Base-by-base conservation (phyloP, 768 basidiomycete genomes). In the Suillus spraguei region DNA sequence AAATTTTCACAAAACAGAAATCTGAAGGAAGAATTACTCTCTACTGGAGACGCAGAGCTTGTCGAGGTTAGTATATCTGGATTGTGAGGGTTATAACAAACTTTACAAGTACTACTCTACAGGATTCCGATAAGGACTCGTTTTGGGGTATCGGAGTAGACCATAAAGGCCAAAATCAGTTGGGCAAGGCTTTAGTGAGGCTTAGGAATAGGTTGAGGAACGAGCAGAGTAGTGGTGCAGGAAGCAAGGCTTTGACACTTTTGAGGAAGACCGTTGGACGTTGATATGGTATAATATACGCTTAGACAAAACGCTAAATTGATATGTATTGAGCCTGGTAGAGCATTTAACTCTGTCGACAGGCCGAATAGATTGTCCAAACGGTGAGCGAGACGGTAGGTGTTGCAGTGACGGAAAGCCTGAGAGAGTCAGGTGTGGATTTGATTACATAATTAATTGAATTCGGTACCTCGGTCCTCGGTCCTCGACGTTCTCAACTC, bases 101-200 rank as follows among this genome's bases (percentile, higher is more conserved):
- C 49, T 64, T 9, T 24, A 81, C 64, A 70, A 2, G 39, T 39
- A 39, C 16, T 39, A 28, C 16, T 5, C 22, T 24, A 16, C 55
- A 56, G 55, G 55, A 56, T 39, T 56, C 55, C 13, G 55, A 56
- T 56, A 56, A 39, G 17, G 55, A 52, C 32, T 52, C 75, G 53
- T 80, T 80, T 66, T 82, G 80, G 80, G 81, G 79, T 35, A 65
- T 79, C 62, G 79, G 81, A 54, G 68, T 69, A 53, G 72, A 80
- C 28, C 68, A 72, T 54, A 69, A 69, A 63, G 81, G 79, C 47
- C 68, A 74, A 65, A 80, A 80, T 62, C 77, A 80, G 65, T 69
- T 82, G 20, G 81, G 79, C 28, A 80, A 78, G 65, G 75, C 79
- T 55, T 75, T 80, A 47, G 73, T 74, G 61, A 76, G 77, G 61